These are phyloP conservation scores for Scedosporium minutisporum DNA, from an alignment of 2,329 filamentous ascomycete genomes.

Conservation along the genomic window DNA sequence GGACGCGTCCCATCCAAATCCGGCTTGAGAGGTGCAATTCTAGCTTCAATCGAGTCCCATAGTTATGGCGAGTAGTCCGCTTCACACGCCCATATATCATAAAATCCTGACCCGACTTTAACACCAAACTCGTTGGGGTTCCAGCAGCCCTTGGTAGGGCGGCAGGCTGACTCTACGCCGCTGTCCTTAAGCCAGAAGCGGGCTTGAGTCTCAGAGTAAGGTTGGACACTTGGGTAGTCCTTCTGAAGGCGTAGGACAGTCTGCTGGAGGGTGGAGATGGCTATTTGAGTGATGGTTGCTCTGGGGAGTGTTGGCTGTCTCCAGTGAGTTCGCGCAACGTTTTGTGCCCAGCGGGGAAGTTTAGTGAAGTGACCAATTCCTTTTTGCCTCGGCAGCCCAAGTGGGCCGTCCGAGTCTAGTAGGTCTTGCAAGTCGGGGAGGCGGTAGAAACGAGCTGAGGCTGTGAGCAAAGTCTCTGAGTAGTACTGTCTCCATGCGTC, in stretches of 20 bases:
- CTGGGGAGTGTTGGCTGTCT: background rate
- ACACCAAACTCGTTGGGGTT: background rate
- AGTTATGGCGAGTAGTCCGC: background rate
- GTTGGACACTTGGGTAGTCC: background rate
- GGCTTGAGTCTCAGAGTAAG: background rate
- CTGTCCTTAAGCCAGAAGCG: background rate
- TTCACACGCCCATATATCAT: background rate
- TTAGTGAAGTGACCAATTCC: background rate
- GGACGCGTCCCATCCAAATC: background rate
- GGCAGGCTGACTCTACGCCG: background rate
- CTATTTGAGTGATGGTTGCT: background rate
- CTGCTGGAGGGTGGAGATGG: background rate
- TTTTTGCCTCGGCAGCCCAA: conserved; percentile 1
- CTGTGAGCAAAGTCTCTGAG: background rate
- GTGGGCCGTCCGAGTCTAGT: conserved; percentile 6
- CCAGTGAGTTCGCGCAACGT: background rate
- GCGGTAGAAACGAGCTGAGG: conserved; percentile 8
- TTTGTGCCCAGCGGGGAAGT: background rate
- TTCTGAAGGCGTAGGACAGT: background rate
- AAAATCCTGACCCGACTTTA: background rate
- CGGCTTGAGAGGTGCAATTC: background rate
- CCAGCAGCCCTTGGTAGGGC: background rate
- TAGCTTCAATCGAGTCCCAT: background rate
- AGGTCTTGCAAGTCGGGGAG: conserved; percentile 10
- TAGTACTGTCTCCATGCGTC: background rate